These are phyloP conservation scores for Lizonia empirigonia DNA, from an alignment of 2,329 filamentous ascomycete genomes.

Conservation along the genomic window DNA sequence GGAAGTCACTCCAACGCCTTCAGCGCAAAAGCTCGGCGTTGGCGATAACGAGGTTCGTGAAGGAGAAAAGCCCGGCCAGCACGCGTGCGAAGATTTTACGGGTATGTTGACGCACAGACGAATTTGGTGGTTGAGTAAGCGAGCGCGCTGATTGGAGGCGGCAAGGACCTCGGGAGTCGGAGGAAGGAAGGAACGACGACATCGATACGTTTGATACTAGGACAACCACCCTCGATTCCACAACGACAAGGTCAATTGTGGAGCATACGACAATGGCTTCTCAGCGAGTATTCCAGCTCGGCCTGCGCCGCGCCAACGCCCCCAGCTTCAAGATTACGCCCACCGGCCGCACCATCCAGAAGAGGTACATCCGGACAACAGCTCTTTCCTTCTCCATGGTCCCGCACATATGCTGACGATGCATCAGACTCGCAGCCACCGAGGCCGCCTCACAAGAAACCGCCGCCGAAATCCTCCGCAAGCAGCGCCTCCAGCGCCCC, in stretches of 20 bases:
- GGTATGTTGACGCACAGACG: conserved; percentile 20
- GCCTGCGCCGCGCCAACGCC: conserved; percentile 49
- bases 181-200: conserved; percentile 34
- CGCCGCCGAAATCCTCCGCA: conserved; percentile 70
- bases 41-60: conserved; percentile 51
- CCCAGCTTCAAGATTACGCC: conserved; percentile 51
- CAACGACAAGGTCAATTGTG: conserved; percentile 20
- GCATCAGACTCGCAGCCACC: conserved; percentile 57
- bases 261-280: conserved; percentile 46
- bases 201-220: conserved; percentile 36
- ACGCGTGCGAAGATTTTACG: conserved; percentile 42
- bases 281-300: conserved; percentile 54
- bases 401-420: conserved; percentile 16
- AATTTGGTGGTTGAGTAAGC: conserved; percentile 14
- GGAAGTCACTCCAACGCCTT: conserved; percentile 44
- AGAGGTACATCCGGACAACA: conserved; percentile 50
- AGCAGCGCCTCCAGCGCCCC: conserved; percentile 81
- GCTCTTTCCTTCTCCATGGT: conserved; percentile 14
- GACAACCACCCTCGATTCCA: conserved; percentile 27
- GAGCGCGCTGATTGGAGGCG: conserved; percentile 36
- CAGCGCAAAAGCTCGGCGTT: conserved; percentile 44
- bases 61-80: conserved; percentile 23
- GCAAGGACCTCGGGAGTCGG: conserved; percentile 35
- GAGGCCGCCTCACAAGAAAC: conserved; percentile 62
- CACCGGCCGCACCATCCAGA: conserved; percentile 52